Evolutionary conservation across 1,284 basidiomycete species (phyloP).

Genomic region (Stereum hirsutum): DNA sequence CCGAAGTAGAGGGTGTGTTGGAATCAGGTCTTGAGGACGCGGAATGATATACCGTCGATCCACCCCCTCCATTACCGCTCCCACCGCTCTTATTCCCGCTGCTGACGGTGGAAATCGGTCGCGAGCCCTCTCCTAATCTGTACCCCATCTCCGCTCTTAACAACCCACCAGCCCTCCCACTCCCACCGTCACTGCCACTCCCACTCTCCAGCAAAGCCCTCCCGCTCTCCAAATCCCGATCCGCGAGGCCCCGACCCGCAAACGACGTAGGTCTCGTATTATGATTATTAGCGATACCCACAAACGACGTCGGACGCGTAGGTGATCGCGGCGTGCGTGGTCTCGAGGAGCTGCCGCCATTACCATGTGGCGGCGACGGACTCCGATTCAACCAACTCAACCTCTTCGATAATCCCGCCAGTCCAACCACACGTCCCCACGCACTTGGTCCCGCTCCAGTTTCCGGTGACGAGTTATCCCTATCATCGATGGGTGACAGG

Average conservation of each 20-base stretch:
- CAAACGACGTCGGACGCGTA: slow-evolving; percentile 13
- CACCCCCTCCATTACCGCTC: too few species aligned
- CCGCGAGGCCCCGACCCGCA: slow-evolving; percentile 17
- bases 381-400: slow-evolving; percentile 43
- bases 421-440: slow-evolving; percentile 28
- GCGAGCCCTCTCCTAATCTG: slow-evolving; percentile 16
- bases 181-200: too few species aligned
- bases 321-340: slow-evolving; percentile 19
- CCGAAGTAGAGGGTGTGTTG: too few species aligned
- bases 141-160: slow-evolving; percentile 10
- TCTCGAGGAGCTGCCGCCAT: slow-evolving; percentile 23
- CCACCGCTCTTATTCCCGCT: slow-evolving; percentile 36
- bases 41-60: too few species aligned
- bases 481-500: not conserved
- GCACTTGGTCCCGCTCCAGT: slow-evolving; percentile 12
- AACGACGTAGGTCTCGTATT: too few species aligned
- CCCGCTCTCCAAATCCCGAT: slow-evolving; percentile 35
- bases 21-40: too few species aligned
- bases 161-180: slow-evolving; percentile 12
- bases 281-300: too few species aligned
- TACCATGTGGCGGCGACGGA: slow-evolving; percentile 18
- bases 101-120: slow-evolving; percentile 49
- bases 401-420: slow-evolving; percentile 33
- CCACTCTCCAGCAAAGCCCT: too few species aligned
- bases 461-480: not conserved